Conservation (phyloP, 2,329 filamentous ascomycete genomes). For the Coleophoma crateriformis region DNA sequence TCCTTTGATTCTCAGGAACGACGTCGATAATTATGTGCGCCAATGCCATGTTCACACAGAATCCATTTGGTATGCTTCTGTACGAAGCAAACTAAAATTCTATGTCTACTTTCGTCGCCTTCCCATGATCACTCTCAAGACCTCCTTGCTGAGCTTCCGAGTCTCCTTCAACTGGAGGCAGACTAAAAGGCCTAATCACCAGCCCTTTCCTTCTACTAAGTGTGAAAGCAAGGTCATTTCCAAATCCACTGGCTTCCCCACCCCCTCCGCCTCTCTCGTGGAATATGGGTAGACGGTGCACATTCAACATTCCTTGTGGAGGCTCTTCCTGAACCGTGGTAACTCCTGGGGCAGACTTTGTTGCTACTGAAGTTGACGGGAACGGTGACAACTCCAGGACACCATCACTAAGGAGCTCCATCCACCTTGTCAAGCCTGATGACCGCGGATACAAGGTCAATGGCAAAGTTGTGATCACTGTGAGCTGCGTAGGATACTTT, state of each 20-base stretch:
- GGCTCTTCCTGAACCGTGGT: slow-evolving; percentile 61
- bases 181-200: slow-evolving; percentile 79
- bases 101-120: slow-evolving; percentile 25
- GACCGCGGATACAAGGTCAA: slow-evolving; percentile 72
- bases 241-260: slow-evolving; percentile 58
- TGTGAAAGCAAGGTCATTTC: slow-evolving; percentile 87
- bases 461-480: slow-evolving; percentile 71
- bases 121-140: slow-evolving; percentile 20
- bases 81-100: slow-evolving; percentile 19
- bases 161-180: slow-evolving; percentile 81
- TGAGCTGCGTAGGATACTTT: slow-evolving; percentile 57
- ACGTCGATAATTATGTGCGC: slow-evolving; percentile 3
- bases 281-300: slow-evolving; percentile 77
- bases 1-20: slow-evolving; percentile 15
- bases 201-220: slow-evolving; percentile 76
- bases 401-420: slow-evolving; percentile 78
- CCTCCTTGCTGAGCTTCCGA: slow-evolving; percentile 28
- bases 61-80: no score
- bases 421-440: slow-evolving; percentile 75
- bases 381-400: slow-evolving; percentile 80
- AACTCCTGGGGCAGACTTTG: slow-evolving; percentile 40
- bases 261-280: slow-evolving; percentile 85
- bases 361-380: slow-evolving; percentile 42
- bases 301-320: slow-evolving; percentile 78
- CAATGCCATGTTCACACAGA: not conserved